Evolutionary conservation across 208 protist species (phyloP).

Genomic region (Giardia duodenalis): DNA sequence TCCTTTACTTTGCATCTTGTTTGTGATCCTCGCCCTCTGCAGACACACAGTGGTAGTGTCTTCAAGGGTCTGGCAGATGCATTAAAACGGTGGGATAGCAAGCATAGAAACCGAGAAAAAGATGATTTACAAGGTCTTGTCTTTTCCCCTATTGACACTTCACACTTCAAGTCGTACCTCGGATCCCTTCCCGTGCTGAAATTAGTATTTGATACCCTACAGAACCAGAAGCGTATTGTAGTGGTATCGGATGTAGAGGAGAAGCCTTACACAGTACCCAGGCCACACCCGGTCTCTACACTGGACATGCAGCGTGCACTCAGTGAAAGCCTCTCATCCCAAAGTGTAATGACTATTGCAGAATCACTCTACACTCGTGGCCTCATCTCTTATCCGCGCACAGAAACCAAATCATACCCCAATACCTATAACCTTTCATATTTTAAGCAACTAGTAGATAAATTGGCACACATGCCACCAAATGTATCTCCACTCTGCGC

Average conservation of each 20-base stretch:
- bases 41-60: too few species aligned
- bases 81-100: too few species aligned
- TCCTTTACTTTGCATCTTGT: too few species aligned
- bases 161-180: neutral
- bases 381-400: constrained; percentile 91
- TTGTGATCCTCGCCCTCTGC: too few species aligned
- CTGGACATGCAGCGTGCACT: neutral
- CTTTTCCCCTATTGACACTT: too few species aligned
- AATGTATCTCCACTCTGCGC: too few species aligned
- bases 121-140: too few species aligned
- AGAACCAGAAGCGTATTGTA: neutral
- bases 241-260: neutral
- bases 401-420: constrained; percentile 77
- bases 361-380: constrained; percentile 76
- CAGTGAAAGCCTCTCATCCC: neutral
- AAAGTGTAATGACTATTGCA: constrained; percentile 67
- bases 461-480: neutral
- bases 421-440: constrained; percentile 7
- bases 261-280: neutral
- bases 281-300: neutral
- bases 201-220: neutral
- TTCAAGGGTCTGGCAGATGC: too few species aligned
- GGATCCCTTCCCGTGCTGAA: neutral
- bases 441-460: neutral
- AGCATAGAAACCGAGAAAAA: too few species aligned